Percentiles rank a stretch among this genome's conserved stretches.
phyloP scores from a whole-genome alignment of 1,284 basidiomycete species.

The Ustilago sp. region DNA sequence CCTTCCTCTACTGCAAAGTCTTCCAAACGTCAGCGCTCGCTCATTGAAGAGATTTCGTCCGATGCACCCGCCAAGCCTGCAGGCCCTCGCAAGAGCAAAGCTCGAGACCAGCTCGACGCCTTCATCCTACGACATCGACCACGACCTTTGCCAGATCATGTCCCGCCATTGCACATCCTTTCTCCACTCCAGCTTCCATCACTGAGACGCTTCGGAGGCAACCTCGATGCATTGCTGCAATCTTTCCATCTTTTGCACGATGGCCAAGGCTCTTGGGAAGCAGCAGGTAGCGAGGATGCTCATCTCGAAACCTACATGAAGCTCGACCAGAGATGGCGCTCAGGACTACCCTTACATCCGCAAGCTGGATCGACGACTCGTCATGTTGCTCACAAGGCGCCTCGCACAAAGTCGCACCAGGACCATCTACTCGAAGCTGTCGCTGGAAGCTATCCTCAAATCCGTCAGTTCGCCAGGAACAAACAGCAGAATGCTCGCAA shows the following conservation, averaged over 20 bases:
- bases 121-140: constrained; percentile 38
- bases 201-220: constrained; percentile 31
- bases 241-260: constrained; percentile 51
- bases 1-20: not conserved
- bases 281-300: constrained; percentile 25
- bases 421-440: constrained; percentile 56
- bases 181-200: constrained; percentile 48
- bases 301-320: constrained; percentile 39
- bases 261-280: constrained; percentile 23
- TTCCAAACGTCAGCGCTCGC: constrained; percentile 14
- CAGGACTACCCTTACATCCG: constrained; percentile 46
- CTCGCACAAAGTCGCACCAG: constrained; percentile 49
- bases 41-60: constrained; percentile 17
- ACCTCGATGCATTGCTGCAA: constrained; percentile 25
- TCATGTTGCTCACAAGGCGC: constrained; percentile 31
- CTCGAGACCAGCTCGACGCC: constrained; percentile 38
- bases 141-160: constrained; percentile 34
- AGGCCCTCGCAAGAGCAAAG: constrained; percentile 38
- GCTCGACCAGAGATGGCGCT: constrained; percentile 44
- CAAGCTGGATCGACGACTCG: constrained; percentile 25
- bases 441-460: constrained; percentile 33
- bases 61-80: constrained; percentile 23
- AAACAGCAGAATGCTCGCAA: constrained; percentile 70
- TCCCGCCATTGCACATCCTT: constrained; percentile 43
- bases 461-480: constrained; percentile 66